phyloP scores from a whole-genome alignment of 177 flowering plant species.

The Telopea speciosissima region DNA sequence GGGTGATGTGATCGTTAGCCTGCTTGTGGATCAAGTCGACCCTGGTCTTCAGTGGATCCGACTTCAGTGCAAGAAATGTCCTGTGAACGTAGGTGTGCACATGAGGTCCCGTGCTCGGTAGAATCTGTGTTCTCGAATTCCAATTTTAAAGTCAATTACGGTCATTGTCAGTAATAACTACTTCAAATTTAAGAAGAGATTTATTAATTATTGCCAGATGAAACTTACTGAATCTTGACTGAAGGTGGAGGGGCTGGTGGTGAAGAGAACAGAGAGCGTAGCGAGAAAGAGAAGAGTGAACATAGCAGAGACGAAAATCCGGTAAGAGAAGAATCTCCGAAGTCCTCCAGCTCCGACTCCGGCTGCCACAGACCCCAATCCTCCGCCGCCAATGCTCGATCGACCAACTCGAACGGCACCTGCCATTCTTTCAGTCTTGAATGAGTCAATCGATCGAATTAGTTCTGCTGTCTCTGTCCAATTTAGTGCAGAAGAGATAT shows the following conservation, averaged over 20 bases:
- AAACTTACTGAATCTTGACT: constrained; percentile 41
- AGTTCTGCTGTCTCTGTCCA: too few relatives aligned
- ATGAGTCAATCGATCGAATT: too few relatives aligned
- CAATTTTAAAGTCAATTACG: too few relatives aligned
- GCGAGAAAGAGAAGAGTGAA: constrained; percentile 82
- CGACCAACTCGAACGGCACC: constrained; percentile 50
- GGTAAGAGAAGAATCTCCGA: constrained; percentile 58
- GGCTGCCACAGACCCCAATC: background rate
- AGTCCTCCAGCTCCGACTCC: constrained; percentile 28
- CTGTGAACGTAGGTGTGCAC: constrained; percentile 44
- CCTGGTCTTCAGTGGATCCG: constrained; percentile 64
- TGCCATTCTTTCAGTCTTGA: constrained; percentile 34
- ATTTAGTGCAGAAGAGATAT: too few relatives aligned
- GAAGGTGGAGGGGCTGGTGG: constrained; percentile 33
- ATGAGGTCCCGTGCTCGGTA: constrained; percentile 27
- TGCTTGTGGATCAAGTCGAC: constrained; percentile 64
- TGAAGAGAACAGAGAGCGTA: constrained; percentile 61
- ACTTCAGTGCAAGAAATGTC: constrained; percentile 54
- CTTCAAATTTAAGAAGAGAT: background rate
- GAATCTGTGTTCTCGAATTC: constrained; percentile 22
- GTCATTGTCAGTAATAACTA: background rate
- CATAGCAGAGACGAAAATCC: constrained; percentile 78
- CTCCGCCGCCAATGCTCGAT: constrained; percentile 2
- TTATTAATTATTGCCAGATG: background rate
- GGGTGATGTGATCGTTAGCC: constrained; percentile 61